These are phyloP conservation scores for Aspergillus aculeatus DNA, from an alignment of 2,329 filamentous ascomycete species.

Conservation along the genomic window DNA sequence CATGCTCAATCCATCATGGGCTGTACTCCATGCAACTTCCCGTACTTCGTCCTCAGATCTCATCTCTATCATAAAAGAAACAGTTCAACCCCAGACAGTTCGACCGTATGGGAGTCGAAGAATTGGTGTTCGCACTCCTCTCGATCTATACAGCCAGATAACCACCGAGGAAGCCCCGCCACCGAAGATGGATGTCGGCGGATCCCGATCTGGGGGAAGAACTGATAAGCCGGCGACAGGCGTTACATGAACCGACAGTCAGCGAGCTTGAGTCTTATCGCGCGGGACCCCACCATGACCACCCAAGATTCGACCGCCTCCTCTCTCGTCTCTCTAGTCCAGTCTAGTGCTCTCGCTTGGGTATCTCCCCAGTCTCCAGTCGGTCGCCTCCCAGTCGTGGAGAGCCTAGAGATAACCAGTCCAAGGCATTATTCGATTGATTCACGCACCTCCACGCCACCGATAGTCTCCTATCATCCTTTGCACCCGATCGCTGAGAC, in stretches of 20 bases:
- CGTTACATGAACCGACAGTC: constrained; percentile 2
- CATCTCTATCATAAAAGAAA: background rate
- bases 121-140: background rate
- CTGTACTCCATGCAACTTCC: background rate
- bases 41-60: background rate
- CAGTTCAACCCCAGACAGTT: background rate
- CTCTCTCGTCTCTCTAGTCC: background rate
- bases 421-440: constrained; percentile 19
- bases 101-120: background rate
- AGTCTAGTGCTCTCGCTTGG: background rate
- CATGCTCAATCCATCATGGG: too few species aligned
- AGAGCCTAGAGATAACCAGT: constrained; percentile 17
- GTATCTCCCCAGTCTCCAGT: constrained; percentile 1
- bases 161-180: background rate
- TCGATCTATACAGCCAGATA: background rate
- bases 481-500: background rate
- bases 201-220: constrained; percentile 8
- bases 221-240: constrained; percentile 11
- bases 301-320: background rate
- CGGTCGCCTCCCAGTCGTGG: background rate
- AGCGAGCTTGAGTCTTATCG: background rate
- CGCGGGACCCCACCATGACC: constrained; percentile 1
- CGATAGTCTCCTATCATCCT: constrained; percentile 7
- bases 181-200: constrained; percentile 11
- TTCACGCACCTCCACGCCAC: constrained; percentile 13